Base-by-base conservation (phyloP, 257 asterid genomes). In the Solanum sejunctum region DNA sequence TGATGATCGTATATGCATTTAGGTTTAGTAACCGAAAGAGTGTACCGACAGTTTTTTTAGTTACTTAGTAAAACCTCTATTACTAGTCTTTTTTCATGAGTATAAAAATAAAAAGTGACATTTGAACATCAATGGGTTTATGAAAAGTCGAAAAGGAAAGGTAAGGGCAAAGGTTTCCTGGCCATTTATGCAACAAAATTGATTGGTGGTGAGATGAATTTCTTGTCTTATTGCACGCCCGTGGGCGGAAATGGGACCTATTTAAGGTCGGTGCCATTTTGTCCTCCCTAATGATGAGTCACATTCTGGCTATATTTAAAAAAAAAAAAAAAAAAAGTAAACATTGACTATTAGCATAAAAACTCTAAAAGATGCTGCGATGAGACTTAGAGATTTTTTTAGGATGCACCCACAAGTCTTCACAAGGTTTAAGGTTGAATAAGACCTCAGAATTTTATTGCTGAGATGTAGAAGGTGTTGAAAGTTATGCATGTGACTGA, bases 221-320 rank as follows among this genome's bases (percentile, higher is more conserved):
- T 83, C 43, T 10, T 73, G 78, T 84, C 70, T 60, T 84, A 55
- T 79, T 79, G 87, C 84, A 79, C 87, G 87, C 84, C 80, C 12
- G 54, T 73, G 54, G 66, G 12, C 63, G 13, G 20, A 5, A 32
- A 66, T 32, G 55, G 81, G 81, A 51, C 60, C 41, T 49, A 47
- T 75, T n/a, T 77, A 77, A 47, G 82, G 82, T 23, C 82, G 82
- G 63, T 77, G 82, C 3, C 82, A 15, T 77, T 49, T 71, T 0
- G 0, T 70, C 55, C 79, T 71, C 3, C 28, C 8, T 70, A 49
- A 49, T 47, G 8, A 73, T 73, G 41, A 73, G 7, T 73, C 3
- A 47, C 18, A 45, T 73, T 73, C 8, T 21, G 8, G n/a, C n/a
- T 64, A 28, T 28, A 2, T 32, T 32, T 26, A n/a, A 28, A 1